A percentile compares a stretch with the other conserved stretches of the same genome.
Conservation (phyloP, 495 filamentous ascomycete species). For the Trichoderma gamsii region DNA sequence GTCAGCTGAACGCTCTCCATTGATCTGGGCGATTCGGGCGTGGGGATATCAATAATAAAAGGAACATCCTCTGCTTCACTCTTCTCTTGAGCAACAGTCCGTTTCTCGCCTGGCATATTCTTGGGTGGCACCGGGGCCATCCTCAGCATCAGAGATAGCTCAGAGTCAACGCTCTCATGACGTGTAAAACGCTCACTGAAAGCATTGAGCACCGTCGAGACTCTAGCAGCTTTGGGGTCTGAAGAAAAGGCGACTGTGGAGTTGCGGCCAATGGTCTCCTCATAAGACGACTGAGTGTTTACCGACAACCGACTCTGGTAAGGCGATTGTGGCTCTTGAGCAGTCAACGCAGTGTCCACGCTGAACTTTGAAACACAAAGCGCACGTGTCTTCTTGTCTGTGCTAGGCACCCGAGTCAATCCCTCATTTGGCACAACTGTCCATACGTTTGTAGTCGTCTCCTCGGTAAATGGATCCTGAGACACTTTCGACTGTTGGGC, state of each 20-base stretch:
- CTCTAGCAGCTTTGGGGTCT: neutral
- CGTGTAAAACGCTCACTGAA: neutral
- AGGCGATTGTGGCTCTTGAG: neutral
- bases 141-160: conserved; percentile 5
- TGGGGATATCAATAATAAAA: neutral
- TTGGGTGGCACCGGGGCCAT: neutral
- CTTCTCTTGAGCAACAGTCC: neutral
- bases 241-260: neutral
- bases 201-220: neutral
- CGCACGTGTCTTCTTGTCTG: conserved; percentile 1
- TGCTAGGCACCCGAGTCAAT: neutral
- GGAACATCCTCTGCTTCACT: neutral
- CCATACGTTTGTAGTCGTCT: neutral
- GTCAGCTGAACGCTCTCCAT: neutral
- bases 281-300: conserved; percentile 7
- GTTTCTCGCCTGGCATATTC: neutral
- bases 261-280: neutral
- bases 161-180: neutral
- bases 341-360: conserved; percentile 1
- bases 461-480: conserved; percentile 1
- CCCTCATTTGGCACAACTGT: neutral
- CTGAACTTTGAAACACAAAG: conserved; percentile 6
- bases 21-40: neutral
- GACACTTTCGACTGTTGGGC: conserved; percentile 15
- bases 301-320: neutral